Evolutionary conservation across 2,329 filamentous ascomycete species (phyloP).

Genomic region (Byssothecium circinans): DNA sequence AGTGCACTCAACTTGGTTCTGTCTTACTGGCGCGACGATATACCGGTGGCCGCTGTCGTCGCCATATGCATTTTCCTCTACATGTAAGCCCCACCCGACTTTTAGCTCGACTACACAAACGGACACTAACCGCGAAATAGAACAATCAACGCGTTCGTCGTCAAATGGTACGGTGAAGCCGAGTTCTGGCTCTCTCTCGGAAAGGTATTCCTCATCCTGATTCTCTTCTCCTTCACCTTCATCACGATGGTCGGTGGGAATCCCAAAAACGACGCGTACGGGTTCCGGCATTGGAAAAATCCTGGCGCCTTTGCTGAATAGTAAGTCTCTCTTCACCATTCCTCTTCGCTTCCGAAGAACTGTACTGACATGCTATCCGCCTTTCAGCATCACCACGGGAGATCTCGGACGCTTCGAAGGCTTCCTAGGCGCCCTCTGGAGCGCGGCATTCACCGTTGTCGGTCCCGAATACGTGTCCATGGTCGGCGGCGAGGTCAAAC

Average conservation of each 20-base stretch:
- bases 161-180: conserved; percentile 44
- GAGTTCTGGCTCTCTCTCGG: conserved; percentile 45
- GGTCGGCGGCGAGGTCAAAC: conserved; percentile 48
- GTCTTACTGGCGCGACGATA: conserved; percentile 46
- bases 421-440: conserved; percentile 33
- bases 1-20: conserved; percentile 40
- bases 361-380: too few relatives aligned
- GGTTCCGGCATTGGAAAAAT: conserved; percentile 47
- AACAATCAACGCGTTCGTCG: conserved; percentile 14
- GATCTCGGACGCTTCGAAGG: conserved; percentile 32
- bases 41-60: conserved; percentile 42
- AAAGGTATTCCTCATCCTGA: conserved; percentile 47
- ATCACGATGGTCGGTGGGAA: conserved; percentile 48
- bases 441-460: conserved; percentile 45
- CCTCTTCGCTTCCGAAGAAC: neutral
- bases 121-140: neutral
- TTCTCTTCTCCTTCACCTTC: conserved; percentile 46
- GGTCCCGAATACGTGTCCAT: conserved; percentile 51
- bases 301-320: conserved; percentile 33
- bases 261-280: conserved; percentile 39
- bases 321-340: neutral
- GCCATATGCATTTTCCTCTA: conserved; percentile 44
- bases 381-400: conserved; percentile 15
- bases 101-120: too few relatives aligned
- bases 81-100: conserved; percentile 28